Conservation (phyloP, 192 early-diverging fungal genomes). For the Backusella psychrophila region DNA sequence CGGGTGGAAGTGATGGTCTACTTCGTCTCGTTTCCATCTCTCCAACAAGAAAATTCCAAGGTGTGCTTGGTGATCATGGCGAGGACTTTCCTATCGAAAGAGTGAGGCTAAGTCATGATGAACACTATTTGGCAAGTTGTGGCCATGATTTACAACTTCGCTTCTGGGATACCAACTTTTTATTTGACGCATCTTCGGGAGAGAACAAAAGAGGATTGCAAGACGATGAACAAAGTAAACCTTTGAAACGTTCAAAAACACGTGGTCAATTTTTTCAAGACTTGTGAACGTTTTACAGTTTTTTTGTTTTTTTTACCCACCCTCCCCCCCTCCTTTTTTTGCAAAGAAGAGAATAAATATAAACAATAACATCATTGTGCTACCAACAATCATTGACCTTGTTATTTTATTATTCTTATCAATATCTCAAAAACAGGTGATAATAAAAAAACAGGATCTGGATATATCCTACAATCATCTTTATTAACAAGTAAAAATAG, state of each 20-base stretch:
- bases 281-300: background rate
- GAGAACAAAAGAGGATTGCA: background rate
- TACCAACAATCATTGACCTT: background rate
- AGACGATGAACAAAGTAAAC: background rate
- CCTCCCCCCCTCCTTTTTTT: background rate
- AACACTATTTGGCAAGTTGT: conserved; percentile 73
- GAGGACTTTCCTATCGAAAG: conserved; percentile 89
- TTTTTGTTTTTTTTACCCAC: background rate
- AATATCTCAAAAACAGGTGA: background rate
- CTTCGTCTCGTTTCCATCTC: conserved; percentile 77
- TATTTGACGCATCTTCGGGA: conserved; percentile 33
- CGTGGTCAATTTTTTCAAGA: conserved; percentile 8
- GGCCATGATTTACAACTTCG: conserved; percentile 87
- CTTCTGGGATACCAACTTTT: conserved; percentile 83
- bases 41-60: conserved; percentile 86
- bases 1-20: conserved; percentile 93
- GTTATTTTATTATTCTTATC: background rate
- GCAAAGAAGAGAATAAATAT: background rate
- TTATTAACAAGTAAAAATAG: background rate
- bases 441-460: background rate
- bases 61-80: conserved; percentile 82
- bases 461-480: background rate
- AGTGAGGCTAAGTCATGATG: conserved; percentile 65
- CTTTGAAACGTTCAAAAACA: conserved; percentile 13
- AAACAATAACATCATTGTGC: background rate